Evolutionary conservation across 192 early-diverging fungal genomes (phyloP).

Genomic region (Spizellomyces punctatus): DNA sequence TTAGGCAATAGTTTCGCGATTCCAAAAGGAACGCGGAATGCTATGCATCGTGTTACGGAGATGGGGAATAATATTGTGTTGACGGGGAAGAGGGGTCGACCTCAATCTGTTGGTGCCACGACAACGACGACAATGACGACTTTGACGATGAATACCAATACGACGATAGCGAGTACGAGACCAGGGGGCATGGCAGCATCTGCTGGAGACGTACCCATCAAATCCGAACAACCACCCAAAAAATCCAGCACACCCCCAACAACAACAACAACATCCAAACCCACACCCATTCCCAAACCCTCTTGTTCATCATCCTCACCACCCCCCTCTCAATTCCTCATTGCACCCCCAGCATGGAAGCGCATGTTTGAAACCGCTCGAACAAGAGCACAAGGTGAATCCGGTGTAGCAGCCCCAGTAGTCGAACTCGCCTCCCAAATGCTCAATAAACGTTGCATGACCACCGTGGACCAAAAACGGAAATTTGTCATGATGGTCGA

Average conservation of each 20-base stretch:
- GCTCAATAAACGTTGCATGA: conserved; percentile 22
- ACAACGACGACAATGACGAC: not conserved
- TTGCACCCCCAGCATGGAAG: conserved; percentile 16
- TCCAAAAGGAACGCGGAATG: conserved; percentile 24
- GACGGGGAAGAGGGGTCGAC: not conserved
- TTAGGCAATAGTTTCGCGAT: conserved; percentile 32
- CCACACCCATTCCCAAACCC: not conserved
- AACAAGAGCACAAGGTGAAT: conserved; percentile 1
- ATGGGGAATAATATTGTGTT: not conserved
- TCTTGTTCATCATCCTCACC: not conserved
- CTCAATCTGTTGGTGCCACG: conserved; percentile 24
- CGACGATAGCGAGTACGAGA: not conserved
- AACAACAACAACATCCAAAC: not conserved
- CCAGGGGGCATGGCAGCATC: not conserved
- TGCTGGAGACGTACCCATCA: not conserved
- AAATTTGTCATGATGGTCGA: conserved; percentile 19
- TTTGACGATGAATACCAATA: not conserved
- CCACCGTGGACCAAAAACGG: not conserved
- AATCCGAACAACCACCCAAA: conserved; percentile 2
- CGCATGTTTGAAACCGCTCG: conserved; percentile 30
- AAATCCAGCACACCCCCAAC: not conserved
- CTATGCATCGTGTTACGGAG: conserved; percentile 11
- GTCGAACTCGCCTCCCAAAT: conserved; percentile 33
- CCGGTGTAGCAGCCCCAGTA: conserved; percentile 23
- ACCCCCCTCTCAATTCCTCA: conserved; percentile 4